Conservation (phyloP, 208 protist genomes). For the Leishmania amazonensis region DNA sequence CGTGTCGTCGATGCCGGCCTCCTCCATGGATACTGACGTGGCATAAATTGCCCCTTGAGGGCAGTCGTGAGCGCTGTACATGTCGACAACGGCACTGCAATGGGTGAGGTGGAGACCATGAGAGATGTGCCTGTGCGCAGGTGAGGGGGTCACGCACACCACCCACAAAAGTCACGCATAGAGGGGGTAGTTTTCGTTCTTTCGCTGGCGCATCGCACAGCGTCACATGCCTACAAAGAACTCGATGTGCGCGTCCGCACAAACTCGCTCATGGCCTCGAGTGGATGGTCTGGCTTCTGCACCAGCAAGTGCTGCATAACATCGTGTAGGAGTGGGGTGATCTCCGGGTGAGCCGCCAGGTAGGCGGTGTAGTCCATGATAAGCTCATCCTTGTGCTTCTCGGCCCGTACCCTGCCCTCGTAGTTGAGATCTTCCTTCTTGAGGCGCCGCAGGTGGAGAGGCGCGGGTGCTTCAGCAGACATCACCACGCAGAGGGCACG, state of each 20-base stretch:
- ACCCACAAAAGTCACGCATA: too few species aligned
- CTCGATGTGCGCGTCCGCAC: constrained; percentile 37
- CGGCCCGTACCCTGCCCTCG: constrained; percentile 59
- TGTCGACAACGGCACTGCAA: background rate
- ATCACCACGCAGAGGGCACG: background rate
- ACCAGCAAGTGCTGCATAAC: constrained; percentile 71
- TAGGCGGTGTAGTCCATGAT: constrained; percentile 43
- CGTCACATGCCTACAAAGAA: background rate
- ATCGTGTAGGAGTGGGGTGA: constrained; percentile 62
- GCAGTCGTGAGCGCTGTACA: background rate
- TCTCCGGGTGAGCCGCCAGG: constrained; percentile 63
- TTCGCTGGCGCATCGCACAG: background rate
- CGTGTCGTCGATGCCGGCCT: background rate
- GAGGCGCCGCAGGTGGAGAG: background rate
- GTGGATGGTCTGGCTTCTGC: constrained; percentile 60
- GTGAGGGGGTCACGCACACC: background rate
- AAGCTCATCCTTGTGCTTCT: constrained; percentile 62
- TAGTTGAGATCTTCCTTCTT: constrained; percentile 77
- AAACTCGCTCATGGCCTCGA: constrained; percentile 61
- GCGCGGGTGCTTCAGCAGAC: constrained; percentile 3
- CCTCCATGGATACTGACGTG: background rate
- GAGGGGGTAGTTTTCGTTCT: background rate
- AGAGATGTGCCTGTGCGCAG: background rate
- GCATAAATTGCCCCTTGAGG: background rate
- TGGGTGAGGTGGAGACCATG: background rate